Evolutionary conservation across 163 green algal species (phyloP), one percentile per base, ranked within the genome.

Genomic region (Scenedesmus sp.): DNA sequence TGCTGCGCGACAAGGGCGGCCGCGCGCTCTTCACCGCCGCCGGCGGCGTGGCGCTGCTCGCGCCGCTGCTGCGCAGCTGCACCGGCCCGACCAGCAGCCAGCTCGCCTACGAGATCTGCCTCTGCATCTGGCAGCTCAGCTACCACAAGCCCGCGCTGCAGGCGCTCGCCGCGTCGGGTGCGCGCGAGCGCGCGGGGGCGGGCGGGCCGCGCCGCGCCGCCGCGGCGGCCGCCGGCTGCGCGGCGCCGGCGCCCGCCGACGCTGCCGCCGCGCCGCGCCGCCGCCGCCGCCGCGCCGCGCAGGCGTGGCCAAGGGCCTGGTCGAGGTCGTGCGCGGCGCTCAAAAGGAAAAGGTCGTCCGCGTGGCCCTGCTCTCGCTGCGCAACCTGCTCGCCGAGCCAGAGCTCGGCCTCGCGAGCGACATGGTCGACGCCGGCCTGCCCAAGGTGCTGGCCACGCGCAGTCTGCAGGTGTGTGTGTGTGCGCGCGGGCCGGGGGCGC

Each of bases 41-140:
- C 24, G 91, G 91, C 22, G 93, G 89, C 34, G 86, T 95, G 54
- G 56, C 74, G 42, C 87, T 96, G 71, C 85, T 98, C 65, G 89
- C 87, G 4, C 89, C 91, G 0, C 87, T 97, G 53, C 73, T 98
- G 70, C 78, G 85, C 63, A 78, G 76, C 67, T 87, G 64, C 48
- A 88, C 83, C 69, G 87, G 77, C 63, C 87, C 85, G 36, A 83
- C 88, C 67, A 92, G 93, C 87, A 87, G 89, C 29, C 95, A 99
- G 91, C 90, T 98, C 60, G 87, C 97, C 65, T 99, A 99, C 84
- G 95, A 99, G 85, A 88, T 92, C 0, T 90, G 86, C 66, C 85
- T 99, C 64, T 97, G 91, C 84, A 70, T 92, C 0, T 99, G 95
- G 95, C 89, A 97, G 85, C 90, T 99, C 53, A 94, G 89, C 57